Evolutionary conservation across 129 eudicot genomes (phyloP), one percentile per base, ranked within the genome.

Genomic region (carrot (Daucus carota)): DNA sequence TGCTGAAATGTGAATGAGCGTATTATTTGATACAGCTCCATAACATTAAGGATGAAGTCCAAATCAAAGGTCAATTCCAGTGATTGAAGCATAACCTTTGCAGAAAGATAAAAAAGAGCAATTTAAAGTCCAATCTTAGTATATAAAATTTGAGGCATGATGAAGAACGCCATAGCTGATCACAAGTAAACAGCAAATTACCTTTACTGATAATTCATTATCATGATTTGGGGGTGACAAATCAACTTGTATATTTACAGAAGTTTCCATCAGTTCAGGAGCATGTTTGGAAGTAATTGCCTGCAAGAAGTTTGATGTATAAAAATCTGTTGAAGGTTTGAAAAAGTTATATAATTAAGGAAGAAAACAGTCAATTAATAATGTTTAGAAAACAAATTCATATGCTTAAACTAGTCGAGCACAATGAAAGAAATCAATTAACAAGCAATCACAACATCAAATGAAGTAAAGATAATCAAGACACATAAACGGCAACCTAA

Each of bases 51-150:
- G 38, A 91, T 18, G 79, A 89, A 91, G 48, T 79, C 76, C 45
- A 80, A 81, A 81, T 90, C 91, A 74, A 80, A 87, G 31, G 80
- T 80, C 73, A 93, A 80, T 87, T 88, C 91, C 73, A 84, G 32
- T 18, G 97, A 90, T 81, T 86, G 86, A 80, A 93, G 80, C 78
- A 82, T 70, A n/a, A 89, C 96, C 98, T 93, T 84, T 72, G 74
- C 12, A 77, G 60, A 78, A 71, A 82, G 66, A 60, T 68, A 72
- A 26, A 33, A 76, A 57, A 57, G 78, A 73, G 59, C 46, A 62
- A 36, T 60, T 81, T 65, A 5, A 26, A n/a, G 16, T 1, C 36
- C 7, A 43, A 43, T n/a, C 47, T n/a, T 22, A 17, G 13, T 57
- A 62, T 52, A 7, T 17, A 31, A n/a, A 14, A 70, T 65, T 32